phyloP scores from a whole-genome alignment of 169 alveolate genomes.

The Cryptosporidium xiaoi region DNA sequence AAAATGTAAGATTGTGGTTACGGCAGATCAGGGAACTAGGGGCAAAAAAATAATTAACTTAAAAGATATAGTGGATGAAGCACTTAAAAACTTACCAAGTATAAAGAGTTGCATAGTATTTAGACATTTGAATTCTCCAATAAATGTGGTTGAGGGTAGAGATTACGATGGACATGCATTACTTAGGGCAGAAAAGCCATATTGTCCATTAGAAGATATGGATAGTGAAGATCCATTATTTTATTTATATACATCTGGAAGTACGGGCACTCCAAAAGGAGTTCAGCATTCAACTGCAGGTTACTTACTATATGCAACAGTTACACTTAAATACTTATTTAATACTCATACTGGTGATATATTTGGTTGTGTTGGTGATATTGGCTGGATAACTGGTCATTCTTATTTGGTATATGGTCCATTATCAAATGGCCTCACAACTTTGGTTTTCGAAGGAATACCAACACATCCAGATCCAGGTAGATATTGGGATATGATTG shows the following conservation, averaged over 20 bases:
- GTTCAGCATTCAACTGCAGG: constrained; percentile 95
- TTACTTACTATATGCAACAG: constrained; percentile 88
- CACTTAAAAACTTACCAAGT: constrained; percentile 80
- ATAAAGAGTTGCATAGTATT: constrained; percentile 84
- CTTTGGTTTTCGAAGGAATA: constrained; percentile 93
- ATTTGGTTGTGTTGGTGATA: constrained; percentile 95
- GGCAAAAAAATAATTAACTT: constrained; percentile 89
- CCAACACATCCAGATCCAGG: constrained; percentile 96
- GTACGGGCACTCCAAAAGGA: constrained; percentile 97
- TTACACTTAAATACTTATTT: constrained; percentile 90
- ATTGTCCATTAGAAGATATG: constrained; percentile 92
- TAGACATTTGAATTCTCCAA: constrained; percentile 80
- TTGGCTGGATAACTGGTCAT: constrained; percentile 99
- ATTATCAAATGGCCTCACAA: constrained; percentile 92
- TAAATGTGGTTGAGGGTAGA: constrained; percentile 80
- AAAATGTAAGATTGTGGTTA: constrained; percentile 84
- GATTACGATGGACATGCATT: constrained; percentile 87
- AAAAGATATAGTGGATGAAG: constrained; percentile 89
- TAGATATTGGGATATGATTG: constrained; percentile 88
- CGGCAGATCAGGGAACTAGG: constrained; percentile 91
- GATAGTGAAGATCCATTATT: constrained; percentile 94
- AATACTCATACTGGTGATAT: constrained; percentile 89
- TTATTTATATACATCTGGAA: constrained; percentile 95
- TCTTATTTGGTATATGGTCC: constrained; percentile 96
- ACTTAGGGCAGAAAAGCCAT: constrained; percentile 87